Base-by-base conservation (phyloP, 805 yeast species). In the Suhomyces sp. region DNA sequence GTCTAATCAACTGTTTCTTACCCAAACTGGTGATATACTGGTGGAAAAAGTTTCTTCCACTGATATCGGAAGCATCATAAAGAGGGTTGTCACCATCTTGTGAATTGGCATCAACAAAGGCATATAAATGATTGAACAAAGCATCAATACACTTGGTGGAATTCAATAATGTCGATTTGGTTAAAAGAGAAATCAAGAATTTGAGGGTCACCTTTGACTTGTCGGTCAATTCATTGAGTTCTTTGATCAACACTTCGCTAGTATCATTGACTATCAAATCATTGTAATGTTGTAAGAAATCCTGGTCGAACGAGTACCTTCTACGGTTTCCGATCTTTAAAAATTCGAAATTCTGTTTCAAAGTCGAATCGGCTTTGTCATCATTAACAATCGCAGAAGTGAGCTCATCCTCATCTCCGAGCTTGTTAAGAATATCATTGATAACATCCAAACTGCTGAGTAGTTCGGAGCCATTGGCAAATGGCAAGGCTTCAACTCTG, bases 1-100 rank as follows among this genome's bases (percentile, higher is more conserved):
- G 67, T 64, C 62, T 75, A 62, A 51, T 56, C 36, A 68, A 63
- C 52, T 74, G 78, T 49, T 82, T 82, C 61, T 90, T 85, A 4
- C 96, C 97, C 52, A 88, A 77, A 7, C 87, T 81, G 51, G 92
- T 85, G 23, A 92, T 84, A 61, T 86, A 87, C 58, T 89, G 90
- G 66, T 92, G 98, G 61, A 92, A 81, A 62, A 92, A 86, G 65
- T 88, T 92, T 59, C 97, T 79, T 15, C 89, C 89, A 51, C 87
- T 84, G 44, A 92, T 83, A 61, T 91, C 97, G 6, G 83, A 72
- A 0, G 84, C 76, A 59, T 89, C 94, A 46, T 52, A 67, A 44
- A 71, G 65, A 9, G 65, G 59, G 44, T 61, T 58, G n/a, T 38
- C 42, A 5, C 60, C 62, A 12, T 50, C 51, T 35, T 56, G 49